Base-by-base conservation (phyloP, 108 stramenopile genomes). In the Mayamaea pseudoterrestris region DNA sequence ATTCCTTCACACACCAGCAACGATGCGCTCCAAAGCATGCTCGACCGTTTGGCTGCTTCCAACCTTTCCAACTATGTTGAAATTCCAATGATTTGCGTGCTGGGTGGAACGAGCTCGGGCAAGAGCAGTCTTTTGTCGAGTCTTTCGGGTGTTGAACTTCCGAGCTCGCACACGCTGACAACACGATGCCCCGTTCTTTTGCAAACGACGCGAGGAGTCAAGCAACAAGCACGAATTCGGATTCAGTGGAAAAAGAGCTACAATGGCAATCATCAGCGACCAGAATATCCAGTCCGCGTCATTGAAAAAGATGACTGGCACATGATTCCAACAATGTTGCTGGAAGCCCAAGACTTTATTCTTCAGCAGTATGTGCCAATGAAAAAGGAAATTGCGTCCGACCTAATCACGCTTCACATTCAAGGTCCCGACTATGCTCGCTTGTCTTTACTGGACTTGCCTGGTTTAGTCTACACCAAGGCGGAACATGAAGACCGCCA, bases 371-470 rank as follows among this genome's bases (percentile, higher is more conserved):
- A 53, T 9, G 30, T 36, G 7, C 26, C 46, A 8, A 34, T 34
- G 32, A 29, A 57, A 6, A 67, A 63, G 35, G 61, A 67, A 13
- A 47, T 66, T 3, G 64, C 78, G 2, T 53, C 65, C 13, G 74
- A 80, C 53, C 43, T 72, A 5, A 67, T 80, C 44, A 52, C 47
- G 9, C 61, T 80, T 5, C 42, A 58, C 1, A 43, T 80, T 2
- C 24, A 44, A 37, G 68, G n/a, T n/a, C n/a, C n/a, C n/a, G n/a
- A n/a, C n/a, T n/a, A n/a, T n/a, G n/a, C 41, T 31, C 22, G 27
- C 2, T 64, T 94, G 34, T 89, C 90, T 14, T 63, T 94, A 34
- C 66, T 94, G 11, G 93, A 94, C 52, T 61, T 94, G 17, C 93
- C 93, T 2, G 93, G 93, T 9, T 60, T 90, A 35, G 84, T 90